Base-by-base conservation (phyloP, 2,329 filamentous ascomycete species). In the Exophiala calicioides region DNA sequence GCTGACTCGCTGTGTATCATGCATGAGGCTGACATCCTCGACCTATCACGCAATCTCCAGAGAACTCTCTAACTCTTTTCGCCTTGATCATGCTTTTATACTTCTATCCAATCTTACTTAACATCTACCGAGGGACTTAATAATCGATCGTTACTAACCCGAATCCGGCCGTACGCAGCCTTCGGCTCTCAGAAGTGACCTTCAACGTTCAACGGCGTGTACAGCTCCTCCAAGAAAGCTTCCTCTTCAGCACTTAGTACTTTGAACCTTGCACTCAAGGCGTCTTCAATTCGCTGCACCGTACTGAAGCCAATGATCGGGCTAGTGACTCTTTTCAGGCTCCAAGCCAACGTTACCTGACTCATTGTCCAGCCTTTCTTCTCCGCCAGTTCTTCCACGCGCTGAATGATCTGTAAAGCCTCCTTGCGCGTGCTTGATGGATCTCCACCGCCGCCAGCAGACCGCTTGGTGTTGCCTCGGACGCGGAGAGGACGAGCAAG, bases 241-340 rank as follows among this genome's bases (percentile, higher is more conserved):
- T 70, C 69, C 54, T 76, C 74, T 38, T 76, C 73, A 13, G 68
- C 68, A 1, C 62, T 71, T 61, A 76, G 56, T 27, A 57, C 60
- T 60, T 74, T 71, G 5, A 67, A 69, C 36, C 64, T 62, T 0
- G 63, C 67, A 27, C 64, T 68, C 9, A 75, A 52, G 9, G 72
- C 72, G 55, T 76, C 73, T 20, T 77, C 74, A 44, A 78, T 70
- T 26, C 74, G 58, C 45, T 67, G 68, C 8, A 65, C 65, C 31
- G 67, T 72, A 33, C 66, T 71, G 53, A 77, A 73, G 2, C 74
- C 75, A 45, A 77, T 69, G 39, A 77, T 75, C 0, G 74, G 74
- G 44, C 65, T 69, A 0, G 70, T 58, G 3, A 73, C 66, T 13
- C 65, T 59, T 56, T 69, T 66, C 47, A 68, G 68, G 44, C 68